These are phyloP conservation scores for Candida palmyrensis DNA, from an alignment of 805 yeast genomes.

Conservation along the genomic window DNA sequence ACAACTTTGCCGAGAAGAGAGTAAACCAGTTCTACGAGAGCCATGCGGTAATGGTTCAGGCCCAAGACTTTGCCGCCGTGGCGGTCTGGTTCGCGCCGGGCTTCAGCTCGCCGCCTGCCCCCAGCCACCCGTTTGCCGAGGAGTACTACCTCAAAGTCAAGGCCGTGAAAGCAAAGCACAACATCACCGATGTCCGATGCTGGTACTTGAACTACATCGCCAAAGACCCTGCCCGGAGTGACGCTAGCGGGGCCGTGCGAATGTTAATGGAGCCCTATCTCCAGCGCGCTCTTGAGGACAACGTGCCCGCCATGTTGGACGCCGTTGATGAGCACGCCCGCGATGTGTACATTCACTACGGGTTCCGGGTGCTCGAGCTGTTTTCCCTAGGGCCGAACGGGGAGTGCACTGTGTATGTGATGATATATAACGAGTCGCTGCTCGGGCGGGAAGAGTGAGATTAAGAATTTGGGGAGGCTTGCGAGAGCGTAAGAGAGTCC, in stretches of 20 bases:
- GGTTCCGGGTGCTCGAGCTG: constrained; percentile 5
- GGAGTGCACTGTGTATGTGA: constrained; percentile 1
- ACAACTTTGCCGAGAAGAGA: constrained; percentile 1
- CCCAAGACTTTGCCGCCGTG: constrained; percentile 7
- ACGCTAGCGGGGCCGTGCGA: constrained; percentile 6
- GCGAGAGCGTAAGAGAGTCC: too few species aligned
- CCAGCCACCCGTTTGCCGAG: background rate
- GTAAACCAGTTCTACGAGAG: constrained; percentile 1
- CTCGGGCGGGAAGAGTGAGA: background rate
- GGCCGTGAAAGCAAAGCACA: background rate
- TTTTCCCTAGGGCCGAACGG: constrained; percentile 3
- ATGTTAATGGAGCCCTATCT: constrained; percentile 4
- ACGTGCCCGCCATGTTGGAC: constrained; percentile 5
- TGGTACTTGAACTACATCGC: constrained; percentile 8
- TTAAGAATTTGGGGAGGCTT: too few species aligned
- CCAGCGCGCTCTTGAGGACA: constrained; percentile 3
- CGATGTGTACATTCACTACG: constrained; percentile 6
- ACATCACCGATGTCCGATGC: constrained; percentile 3
- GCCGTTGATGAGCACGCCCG: constrained; percentile 7
- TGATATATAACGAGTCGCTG: background rate
- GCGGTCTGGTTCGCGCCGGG: constrained; percentile 9
- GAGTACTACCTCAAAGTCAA: background rate
- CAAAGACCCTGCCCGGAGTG: constrained; percentile 4
- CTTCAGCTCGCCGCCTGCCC: background rate
- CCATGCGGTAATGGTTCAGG: constrained; percentile 4